phyloP scores from a whole-genome alignment of 2,329 filamentous ascomycete genomes.

The Neoascochyta sp. region DNA sequence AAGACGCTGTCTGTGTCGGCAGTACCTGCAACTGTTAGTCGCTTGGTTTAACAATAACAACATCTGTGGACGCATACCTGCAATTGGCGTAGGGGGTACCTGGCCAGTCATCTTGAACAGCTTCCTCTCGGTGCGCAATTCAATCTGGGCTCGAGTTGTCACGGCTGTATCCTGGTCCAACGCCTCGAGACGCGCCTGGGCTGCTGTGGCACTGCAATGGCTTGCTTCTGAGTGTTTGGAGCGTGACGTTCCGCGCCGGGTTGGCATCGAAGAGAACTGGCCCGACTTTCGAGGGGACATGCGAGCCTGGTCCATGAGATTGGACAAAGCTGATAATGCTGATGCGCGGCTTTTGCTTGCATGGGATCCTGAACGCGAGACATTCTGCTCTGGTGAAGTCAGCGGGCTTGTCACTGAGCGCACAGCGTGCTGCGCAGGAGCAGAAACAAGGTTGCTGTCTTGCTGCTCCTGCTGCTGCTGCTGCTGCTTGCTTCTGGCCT shows the following conservation, averaged over 20 bases:
- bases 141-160: constrained; percentile 41
- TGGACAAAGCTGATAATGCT: constrained; percentile 19
- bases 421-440: constrained; percentile 5
- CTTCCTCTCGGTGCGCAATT: constrained; percentile 38
- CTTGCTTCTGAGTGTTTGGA: constrained; percentile 24
- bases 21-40: constrained; percentile 3
- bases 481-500: constrained; percentile 7
- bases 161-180: constrained; percentile 26
- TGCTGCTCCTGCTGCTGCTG: constrained; percentile 6
- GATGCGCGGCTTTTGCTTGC: constrained; percentile 12
- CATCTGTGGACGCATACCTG: constrained; percentile 10
- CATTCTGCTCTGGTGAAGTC: constrained; percentile 11
- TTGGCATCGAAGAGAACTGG: constrained; percentile 15
- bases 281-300: constrained; percentile 21
- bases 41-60: not conserved
- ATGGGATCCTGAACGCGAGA: constrained; percentile 13
- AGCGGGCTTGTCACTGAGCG: constrained; percentile 7
- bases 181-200: constrained; percentile 13
- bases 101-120: constrained; percentile 34
- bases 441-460: constrained; percentile 7
- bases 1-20: constrained; percentile 10
- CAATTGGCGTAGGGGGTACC: constrained; percentile 19
- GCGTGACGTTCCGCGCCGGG: constrained; percentile 15
- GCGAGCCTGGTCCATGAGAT: constrained; percentile 23
- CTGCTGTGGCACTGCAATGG: constrained; percentile 10